Conservation (phyloP, 2,329 filamentous ascomycete genomes). For the Aspergillus texensis region DNA sequence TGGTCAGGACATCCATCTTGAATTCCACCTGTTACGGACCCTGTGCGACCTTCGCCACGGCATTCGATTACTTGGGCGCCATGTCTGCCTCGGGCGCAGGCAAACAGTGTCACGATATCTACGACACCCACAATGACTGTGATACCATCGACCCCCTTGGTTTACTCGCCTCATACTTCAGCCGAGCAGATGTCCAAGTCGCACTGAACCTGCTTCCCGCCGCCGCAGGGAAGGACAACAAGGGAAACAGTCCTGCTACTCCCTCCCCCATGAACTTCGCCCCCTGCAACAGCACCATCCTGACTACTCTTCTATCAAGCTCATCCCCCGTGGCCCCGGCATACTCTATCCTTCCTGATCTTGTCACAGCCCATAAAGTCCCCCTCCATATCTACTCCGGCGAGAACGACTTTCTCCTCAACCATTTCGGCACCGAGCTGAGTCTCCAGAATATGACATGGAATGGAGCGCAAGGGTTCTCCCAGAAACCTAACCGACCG, state of each 20-base stretch:
- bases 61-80: slow-evolving; percentile 32
- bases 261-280: slow-evolving; percentile 16
- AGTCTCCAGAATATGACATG: slow-evolving; percentile 47
- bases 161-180: slow-evolving; percentile 35
- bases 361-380: slow-evolving; percentile 35
- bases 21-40: slow-evolving; percentile 39
- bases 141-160: slow-evolving; percentile 25
- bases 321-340: slow-evolving; percentile 31
- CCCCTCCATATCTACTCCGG: slow-evolving; percentile 41
- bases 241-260: not conserved
- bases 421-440: slow-evolving; percentile 40
- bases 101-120: slow-evolving; percentile 35
- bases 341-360: slow-evolving; percentile 35
- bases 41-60: slow-evolving; percentile 41
- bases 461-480: slow-evolving; percentile 40
- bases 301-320: slow-evolving; percentile 26
- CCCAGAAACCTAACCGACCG: slow-evolving; percentile 19
- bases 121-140: slow-evolving; percentile 39
- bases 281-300: slow-evolving; percentile 36
- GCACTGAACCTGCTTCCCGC: slow-evolving; percentile 31
- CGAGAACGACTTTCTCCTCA: slow-evolving; percentile 42
- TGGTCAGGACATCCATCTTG: slow-evolving; percentile 32
- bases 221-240: not conserved
- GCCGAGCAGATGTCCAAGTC: slow-evolving; percentile 35
- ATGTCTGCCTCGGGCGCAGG: slow-evolving; percentile 14